Evolutionary conservation across 2,329 filamentous ascomycete genomes (phyloP), one percentile per base, ranked within the genome.

Genomic region (Fusarium sp.): DNA sequence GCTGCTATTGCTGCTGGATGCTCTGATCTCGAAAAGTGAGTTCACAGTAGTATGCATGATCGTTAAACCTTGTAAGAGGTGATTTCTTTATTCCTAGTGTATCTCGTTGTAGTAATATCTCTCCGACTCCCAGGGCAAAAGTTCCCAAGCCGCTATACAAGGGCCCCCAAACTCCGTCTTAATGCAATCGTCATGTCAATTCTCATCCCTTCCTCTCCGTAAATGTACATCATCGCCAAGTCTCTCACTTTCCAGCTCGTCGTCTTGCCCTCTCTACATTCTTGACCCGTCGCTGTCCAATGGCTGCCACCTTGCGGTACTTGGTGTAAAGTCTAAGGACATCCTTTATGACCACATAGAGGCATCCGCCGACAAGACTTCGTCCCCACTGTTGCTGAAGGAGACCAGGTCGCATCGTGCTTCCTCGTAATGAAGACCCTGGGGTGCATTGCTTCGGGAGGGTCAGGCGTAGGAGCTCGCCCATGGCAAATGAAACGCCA

Each of bases 361-460:
- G 81, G 76, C 93, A 96, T 0, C 96, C 96, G 2, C 96, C 96
- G 2, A 96, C 86, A 4, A 99, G 84, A 74, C 93, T 98, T 57
- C 96, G 86, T 1, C 94, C 96, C 94, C 96, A 98, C 61, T 91
- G 89, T 71, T 92, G 88, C 75, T 96, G 92, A 33, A 99, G 79
- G 26, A 98, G 83, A 0, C 92, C 91, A 0, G 88, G 87, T 5
- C 86, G 83, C 36, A 83, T 65, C 13, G 67, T 68, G 17, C 63
- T 46, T 4, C 68, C 70, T 11, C 69, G 60, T 5, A 67, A 58
- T 70, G 73, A 78, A 14, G 69, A 59, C 3, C 83, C 79, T 0
- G 82, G 81, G 11, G 91, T 89, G 89, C 92, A 94, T 5, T 87
- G 81, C 36, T 82, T 82, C 0, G 95, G 95, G 1, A 97, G 82